Conservation (phyloP, 2,329 filamentous ascomycete genomes). For the Fusarium equiseti region DNA sequence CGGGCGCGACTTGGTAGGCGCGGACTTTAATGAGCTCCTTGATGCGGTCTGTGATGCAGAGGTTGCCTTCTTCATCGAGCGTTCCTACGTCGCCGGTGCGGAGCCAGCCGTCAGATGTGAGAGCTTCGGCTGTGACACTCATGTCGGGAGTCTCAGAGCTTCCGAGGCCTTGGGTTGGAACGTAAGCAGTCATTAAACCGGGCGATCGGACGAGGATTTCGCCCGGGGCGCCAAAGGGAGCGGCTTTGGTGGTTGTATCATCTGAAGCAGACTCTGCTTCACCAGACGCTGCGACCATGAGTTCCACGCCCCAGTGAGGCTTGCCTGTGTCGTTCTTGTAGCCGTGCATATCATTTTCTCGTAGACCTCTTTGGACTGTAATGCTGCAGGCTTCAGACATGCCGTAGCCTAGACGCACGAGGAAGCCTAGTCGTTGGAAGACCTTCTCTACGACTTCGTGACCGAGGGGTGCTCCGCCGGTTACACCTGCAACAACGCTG, state of each 20-base stretch:
- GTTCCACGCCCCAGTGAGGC: slow-evolving; percentile 75
- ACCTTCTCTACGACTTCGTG: slow-evolving; percentile 68
- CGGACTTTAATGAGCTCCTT: slow-evolving; percentile 76
- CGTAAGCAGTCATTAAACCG: slow-evolving; percentile 76
- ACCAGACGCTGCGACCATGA: slow-evolving; percentile 70
- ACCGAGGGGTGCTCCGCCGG: slow-evolving; percentile 74
- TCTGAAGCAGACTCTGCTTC: slow-evolving; percentile 47
- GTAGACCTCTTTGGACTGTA: slow-evolving; percentile 68
- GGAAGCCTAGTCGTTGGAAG: slow-evolving; percentile 68
- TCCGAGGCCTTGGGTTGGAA: slow-evolving; percentile 64
- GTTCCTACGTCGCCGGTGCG: slow-evolving; percentile 78
- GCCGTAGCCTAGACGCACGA: slow-evolving; percentile 73
- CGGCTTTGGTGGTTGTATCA: slow-evolving; percentile 47
- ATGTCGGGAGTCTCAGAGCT: slow-evolving; percentile 49
- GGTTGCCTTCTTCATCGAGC: slow-evolving; percentile 64
- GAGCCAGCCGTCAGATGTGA: slow-evolving; percentile 72
- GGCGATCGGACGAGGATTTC: slow-evolving; percentile 75
- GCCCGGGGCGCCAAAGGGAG: slow-evolving; percentile 65
- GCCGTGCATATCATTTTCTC: slow-evolving; percentile 58
- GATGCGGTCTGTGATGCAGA: slow-evolving; percentile 77
- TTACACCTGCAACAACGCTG: slow-evolving; percentile 64
- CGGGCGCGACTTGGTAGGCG: slow-evolving; percentile 70
- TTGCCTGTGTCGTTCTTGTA: slow-evolving; percentile 71
- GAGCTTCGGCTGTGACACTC: slow-evolving; percentile 53
- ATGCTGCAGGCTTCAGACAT: slow-evolving; percentile 80